Evolutionary conservation across 2,329 filamentous ascomycete genomes (phyloP), one percentile per base, ranked within the genome.

Genomic region (Cytospora leucostoma): DNA sequence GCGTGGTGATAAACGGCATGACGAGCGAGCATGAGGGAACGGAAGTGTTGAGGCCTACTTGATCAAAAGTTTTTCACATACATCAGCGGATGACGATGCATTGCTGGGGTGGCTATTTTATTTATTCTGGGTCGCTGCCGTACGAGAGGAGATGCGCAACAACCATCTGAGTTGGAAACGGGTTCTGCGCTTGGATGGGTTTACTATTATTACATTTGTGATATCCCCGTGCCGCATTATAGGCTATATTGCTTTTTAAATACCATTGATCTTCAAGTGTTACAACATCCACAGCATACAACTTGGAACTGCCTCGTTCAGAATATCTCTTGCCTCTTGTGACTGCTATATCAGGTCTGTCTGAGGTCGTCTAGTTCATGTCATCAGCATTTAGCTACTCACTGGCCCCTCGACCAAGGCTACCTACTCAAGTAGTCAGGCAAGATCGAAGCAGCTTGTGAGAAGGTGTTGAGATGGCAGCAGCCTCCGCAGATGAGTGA

Each of bases 231-330:
- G 44, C 44, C 44, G 44, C 17, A 19, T 19, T 47, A 21, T 21
- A 19, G 44, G 44, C 44, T 11, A 47, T 47, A 47, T 47, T 47
- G 40, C n/a, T 47, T 47, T 47, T 47, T 47, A 47, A 47, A 47
- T 47, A 47, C 11, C 44, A 19, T 21, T 47, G n/a, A 47, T 21
- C 12, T 10, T 21, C 1, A 21, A 47, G 44, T 21, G 4, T 21
- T 19, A 47, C 44, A 47, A 47, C 44, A 10, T n/a, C n/a, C n/a
- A n/a, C n/a, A n/a, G n/a, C n/a, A n/a, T n/a, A n/a, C n/a, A 47
- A 17, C n/a, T 10, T 5, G 13, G 5, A 10, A 7, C 4, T 1
- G 15, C 7, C 40, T 19, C 19, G 40, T n/a, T n/a, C 17, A 44
- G 6, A 7, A n/a, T 3, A n/a, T 27, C 27, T 27, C 27, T 12